A percentile compares a stretch with the other conserved stretches of the same genome.
phyloP scores from a whole-genome alignment of 352 stramenopile species.

The Pseudoperonospora humuli region DNA sequence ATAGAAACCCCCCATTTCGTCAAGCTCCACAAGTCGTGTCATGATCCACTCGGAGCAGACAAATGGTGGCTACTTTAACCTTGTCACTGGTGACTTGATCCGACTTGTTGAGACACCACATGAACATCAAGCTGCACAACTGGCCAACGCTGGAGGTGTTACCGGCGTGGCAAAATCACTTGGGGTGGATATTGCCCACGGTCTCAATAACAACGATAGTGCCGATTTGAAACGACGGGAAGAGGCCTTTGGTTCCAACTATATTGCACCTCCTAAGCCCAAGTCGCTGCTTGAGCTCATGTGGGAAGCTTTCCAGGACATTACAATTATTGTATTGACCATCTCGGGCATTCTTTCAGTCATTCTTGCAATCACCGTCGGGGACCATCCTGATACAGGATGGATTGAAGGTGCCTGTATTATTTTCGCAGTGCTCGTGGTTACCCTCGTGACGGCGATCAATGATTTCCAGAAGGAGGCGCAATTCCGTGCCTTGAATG shows the following conservation, averaged over 20 bases:
- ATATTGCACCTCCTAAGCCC: conserved; percentile 42
- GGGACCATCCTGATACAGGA: conserved; percentile 44
- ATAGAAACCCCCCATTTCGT: too few species aligned
- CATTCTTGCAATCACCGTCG: conserved; percentile 41
- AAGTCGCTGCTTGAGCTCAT: conserved; percentile 73
- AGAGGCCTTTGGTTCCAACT: conserved; percentile 61
- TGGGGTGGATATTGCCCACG: conserved; percentile 34
- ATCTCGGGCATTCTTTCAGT: conserved; percentile 49
- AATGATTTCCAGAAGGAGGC: conserved; percentile 91
- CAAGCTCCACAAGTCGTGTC: too few species aligned
- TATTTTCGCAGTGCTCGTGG: conserved; percentile 85
- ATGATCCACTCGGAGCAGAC: conserved; percentile 31
- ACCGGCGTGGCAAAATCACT: conserved; percentile 43
- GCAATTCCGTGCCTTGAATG: conserved; percentile 85
- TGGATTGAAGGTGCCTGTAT: conserved; percentile 91
- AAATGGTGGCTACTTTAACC: conserved; percentile 30
- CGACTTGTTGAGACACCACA: conserved; percentile 61
- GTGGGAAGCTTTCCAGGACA: conserved; percentile 83
- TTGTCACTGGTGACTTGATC: conserved; percentile 51
- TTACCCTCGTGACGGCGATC: conserved; percentile 84
- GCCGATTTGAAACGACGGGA: conserved; percentile 42
- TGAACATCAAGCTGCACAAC: conserved; percentile 46
- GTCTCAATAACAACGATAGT: conserved; percentile 42
- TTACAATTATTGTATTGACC: conserved; percentile 64
- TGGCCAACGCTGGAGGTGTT: conserved; percentile 46